A percentile compares a stretch with the other conserved stretches of the same genome.
phyloP scores from a whole-genome alignment of 1,284 basidiomycete species.

The Trichosporon inkin region DNA sequence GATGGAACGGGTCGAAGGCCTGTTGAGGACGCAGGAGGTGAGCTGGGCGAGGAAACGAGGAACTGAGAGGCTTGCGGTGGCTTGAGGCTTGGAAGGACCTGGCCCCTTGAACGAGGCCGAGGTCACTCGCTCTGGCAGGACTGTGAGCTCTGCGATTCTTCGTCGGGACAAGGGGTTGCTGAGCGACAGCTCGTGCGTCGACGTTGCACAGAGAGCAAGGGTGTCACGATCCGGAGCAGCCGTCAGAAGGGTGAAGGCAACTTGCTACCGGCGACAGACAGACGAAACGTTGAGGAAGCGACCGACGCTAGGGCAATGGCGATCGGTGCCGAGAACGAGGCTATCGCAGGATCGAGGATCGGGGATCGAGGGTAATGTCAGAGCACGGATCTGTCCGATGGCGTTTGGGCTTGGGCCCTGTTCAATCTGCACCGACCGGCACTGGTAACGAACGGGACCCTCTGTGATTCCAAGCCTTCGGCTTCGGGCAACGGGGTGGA shows the following conservation, averaged over 20 bases:
- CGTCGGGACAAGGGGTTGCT: background rate
- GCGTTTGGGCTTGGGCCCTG: background rate
- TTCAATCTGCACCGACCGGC: background rate
- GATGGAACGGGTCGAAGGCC: background rate
- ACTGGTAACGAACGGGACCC: no score
- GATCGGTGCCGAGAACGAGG: conserved; percentile 4
- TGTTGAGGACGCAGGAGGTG: background rate
- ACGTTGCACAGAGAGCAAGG: no score
- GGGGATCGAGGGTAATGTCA: conserved; percentile 1
- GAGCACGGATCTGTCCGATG: conserved; percentile 4
- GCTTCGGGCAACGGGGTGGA: no score
- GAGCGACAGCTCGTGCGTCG: no score
- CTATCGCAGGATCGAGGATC: background rate
- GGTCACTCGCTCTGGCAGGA: background rate
- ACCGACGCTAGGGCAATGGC: background rate
- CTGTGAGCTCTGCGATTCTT: background rate
- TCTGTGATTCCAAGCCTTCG: no score
- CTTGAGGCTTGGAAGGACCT: background rate
- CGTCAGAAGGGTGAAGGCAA: no score
- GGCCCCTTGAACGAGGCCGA: background rate
- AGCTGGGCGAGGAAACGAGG: background rate
- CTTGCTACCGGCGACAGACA: no score
- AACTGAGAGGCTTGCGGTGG: conserved; percentile 3
- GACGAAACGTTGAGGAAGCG: no score
- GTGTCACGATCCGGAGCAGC: no score